A percentile compares a stretch with the other conserved stretches of the same genome.
Conservation (phyloP, 768 basidiomycete species). For the Tricholoma furcatifolium region DNA sequence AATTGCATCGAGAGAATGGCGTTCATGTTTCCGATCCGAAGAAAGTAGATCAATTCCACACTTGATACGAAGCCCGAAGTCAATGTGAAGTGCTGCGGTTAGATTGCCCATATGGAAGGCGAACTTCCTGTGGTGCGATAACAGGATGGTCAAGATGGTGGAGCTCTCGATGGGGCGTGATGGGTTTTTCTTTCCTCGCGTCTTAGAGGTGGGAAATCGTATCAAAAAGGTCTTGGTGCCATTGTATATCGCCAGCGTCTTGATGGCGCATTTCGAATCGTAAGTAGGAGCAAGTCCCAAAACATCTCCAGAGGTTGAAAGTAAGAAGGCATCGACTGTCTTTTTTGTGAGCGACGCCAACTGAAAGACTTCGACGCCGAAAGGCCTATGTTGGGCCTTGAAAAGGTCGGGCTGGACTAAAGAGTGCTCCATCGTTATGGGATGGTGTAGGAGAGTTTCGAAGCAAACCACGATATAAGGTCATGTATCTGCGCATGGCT, state of each 20-base stretch:
- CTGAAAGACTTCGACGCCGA: slow-evolving; percentile 27
- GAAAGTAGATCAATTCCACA: slow-evolving; percentile 44
- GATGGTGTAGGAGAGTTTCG: background rate
- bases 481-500: background rate
- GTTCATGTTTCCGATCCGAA: slow-evolving; percentile 13
- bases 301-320: slow-evolving; percentile 19
- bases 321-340: slow-evolving; percentile 28
- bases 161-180: slow-evolving; percentile 8
- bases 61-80: slow-evolving; percentile 32
- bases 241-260: slow-evolving; percentile 39
- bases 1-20: slow-evolving; percentile 32
- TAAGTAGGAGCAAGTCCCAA: slow-evolving; percentile 47
- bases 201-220: slow-evolving; percentile 20
- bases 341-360: slow-evolving; percentile 22
- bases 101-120: slow-evolving; percentile 49
- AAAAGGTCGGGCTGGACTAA: slow-evolving; percentile 34
- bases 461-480: background rate
- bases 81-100: slow-evolving; percentile 35
- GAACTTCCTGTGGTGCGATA: slow-evolving; percentile 28
- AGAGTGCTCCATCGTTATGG: slow-evolving; percentile 19
- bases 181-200: slow-evolving; percentile 1
- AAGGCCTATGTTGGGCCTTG: slow-evolving; percentile 16
- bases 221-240: slow-evolving; percentile 33
- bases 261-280: slow-evolving; percentile 31
- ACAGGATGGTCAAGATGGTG: slow-evolving; percentile 32